Base-by-base conservation (phyloP, 2,329 filamentous ascomycete genomes). In the Chrysoporthe puriensis region DNA sequence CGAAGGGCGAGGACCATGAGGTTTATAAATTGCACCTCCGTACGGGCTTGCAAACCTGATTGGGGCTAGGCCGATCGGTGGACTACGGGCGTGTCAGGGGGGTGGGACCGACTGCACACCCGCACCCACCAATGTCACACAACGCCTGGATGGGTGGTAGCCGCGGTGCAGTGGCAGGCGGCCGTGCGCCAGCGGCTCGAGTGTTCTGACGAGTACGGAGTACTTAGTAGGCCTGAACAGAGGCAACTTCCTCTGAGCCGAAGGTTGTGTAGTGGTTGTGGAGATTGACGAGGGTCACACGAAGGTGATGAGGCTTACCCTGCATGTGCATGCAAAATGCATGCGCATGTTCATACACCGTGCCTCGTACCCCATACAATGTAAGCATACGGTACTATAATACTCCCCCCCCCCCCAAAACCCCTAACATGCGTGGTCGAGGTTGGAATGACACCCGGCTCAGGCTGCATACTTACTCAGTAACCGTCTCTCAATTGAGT, bases 51-150 rank as follows among this genome's bases (percentile, higher is more conserved):
- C 34, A 21, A 58, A 21, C 56, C 36, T 16, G 34, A 21, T 58
- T n/a, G 21, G 34, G 56, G 2, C 21, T 34, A 42, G 34, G n/a
- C 56, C 56, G 36, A 58, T 34, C 14, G 14, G 7, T 58, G 26
- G 50, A 57, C 21, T 7, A 40, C 56, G 62, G 26, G 57, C 65
- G 32, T 68, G 48, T 48, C 66, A 50, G 50, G 46, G n/a, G 62
- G 62, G 59, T 62, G 32, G 62, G 64, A n/a, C 57, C 48, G 56
- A 58, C 34, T 36, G 18, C 18, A 34, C 32, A 18, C 16, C 56
- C 56, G 56, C n/a, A 58, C 18, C 56, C n/a, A 52, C 8, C 21
- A 52, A 26, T 11, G 48, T 52, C 48, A 52, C 48, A 6, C 50
- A 54, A 4, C 11, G 32, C 26, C 21, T 54, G 50, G 7, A 32